A percentile compares a stretch with the other conserved stretches of the same genome.
Conservation (phyloP, 2,329 filamentous ascomycete species). For the Waltergamsia citrina region DNA sequence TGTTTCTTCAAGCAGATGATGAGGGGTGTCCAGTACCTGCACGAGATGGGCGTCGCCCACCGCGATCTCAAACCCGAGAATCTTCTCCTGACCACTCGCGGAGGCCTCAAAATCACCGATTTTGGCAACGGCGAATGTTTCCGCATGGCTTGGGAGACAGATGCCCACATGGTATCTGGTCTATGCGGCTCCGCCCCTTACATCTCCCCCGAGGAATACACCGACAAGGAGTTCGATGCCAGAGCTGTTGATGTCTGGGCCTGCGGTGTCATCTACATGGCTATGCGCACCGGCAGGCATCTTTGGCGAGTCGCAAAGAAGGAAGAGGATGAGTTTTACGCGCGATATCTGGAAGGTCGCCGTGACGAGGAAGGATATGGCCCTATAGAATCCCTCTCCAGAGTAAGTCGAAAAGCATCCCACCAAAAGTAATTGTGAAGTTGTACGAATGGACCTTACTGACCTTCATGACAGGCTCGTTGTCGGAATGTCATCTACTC, state of each 20-base stretch:
- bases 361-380: constrained; percentile 93
- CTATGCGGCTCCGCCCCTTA: constrained; percentile 95
- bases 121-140: constrained; percentile 99
- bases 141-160: constrained; percentile 98
- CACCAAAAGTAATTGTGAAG: constrained; percentile 3
- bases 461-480: constrained; percentile 61
- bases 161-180: constrained; percentile 95
- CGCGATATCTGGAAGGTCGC: constrained; percentile 84
- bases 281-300: constrained; percentile 93
- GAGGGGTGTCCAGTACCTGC: constrained; percentile 97
- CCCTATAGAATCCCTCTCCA: constrained; percentile 70
- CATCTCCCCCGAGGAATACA: constrained; percentile 94
- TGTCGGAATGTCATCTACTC: constrained; percentile 99
- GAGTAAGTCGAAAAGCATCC: constrained; percentile 1
- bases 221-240: constrained; percentile 91
- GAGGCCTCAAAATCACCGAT: constrained; percentile 93
- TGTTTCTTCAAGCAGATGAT: constrained; percentile 99
- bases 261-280: constrained; percentile 99
- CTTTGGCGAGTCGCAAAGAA: constrained; percentile 95
- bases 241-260: constrained; percentile 98
- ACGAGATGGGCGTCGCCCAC: constrained; percentile 98
- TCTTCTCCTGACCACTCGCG: constrained; percentile 82
- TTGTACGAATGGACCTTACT: constrained; percentile 13
- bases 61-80: constrained; percentile 97
- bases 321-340: constrained; percentile 96